Percentiles rank a stretch among this genome's conserved stretches.
Conservation (phyloP, 2,329 filamentous ascomycete genomes). For the Fusarium multiceps region DNA sequence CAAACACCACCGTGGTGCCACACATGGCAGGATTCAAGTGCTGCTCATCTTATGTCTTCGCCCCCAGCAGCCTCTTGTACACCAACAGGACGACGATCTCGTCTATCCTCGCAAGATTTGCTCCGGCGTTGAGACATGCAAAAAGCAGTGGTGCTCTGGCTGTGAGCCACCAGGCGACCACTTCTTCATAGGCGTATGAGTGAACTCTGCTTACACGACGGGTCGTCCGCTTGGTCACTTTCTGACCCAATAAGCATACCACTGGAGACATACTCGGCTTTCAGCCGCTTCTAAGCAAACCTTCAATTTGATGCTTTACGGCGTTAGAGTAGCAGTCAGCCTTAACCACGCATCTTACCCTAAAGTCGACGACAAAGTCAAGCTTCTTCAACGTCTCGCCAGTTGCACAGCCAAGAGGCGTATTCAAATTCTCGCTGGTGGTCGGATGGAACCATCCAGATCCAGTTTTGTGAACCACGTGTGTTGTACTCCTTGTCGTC, state of each 20-base stretch:
- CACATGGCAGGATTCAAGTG: constrained; percentile 2
- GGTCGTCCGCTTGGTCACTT: not conserved
- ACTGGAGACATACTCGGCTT: not conserved
- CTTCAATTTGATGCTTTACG: not conserved
- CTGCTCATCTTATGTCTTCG: constrained; percentile 2
- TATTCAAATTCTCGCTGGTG: not conserved
- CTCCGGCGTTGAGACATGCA: constrained; percentile 9
- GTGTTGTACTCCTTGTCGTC: constrained; percentile 16
- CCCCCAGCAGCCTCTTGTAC: not conserved
- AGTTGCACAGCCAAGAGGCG: not conserved
- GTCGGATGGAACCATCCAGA: not conserved
- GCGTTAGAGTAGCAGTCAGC: not conserved
- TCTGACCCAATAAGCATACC: not conserved
- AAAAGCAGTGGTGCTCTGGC: not conserved
- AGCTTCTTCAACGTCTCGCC: not conserved
- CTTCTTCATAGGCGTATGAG: not conserved
- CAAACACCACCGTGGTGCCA: not conserved
- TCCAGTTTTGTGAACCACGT: constrained; percentile 9
- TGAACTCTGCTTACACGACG: not conserved
- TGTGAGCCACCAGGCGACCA: not conserved
- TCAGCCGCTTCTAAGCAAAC: not conserved
- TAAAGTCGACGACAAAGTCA: not conserved
- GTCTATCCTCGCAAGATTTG: constrained; percentile 8
- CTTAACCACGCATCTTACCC: constrained; percentile 2
- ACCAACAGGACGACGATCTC: constrained; percentile 5